Base-by-base conservation (phyloP, 805 yeast genomes). In the Scheffersomyces ergatensis region DNA sequence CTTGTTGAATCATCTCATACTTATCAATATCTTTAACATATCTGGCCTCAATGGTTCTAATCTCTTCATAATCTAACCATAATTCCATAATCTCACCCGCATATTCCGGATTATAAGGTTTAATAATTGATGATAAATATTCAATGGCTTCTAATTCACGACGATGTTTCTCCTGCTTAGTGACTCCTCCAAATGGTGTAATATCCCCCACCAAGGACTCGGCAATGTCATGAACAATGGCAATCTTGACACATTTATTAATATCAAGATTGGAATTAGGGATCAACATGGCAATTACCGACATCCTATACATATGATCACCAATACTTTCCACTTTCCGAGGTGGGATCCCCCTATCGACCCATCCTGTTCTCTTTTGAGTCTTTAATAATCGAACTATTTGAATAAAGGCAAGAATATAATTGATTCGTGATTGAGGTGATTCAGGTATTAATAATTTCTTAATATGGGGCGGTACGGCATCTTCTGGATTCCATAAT, bases 261-360 rank as follows among this genome's bases (percentile, higher is more conserved):
- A 77, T 69, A 61, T 86, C 80, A 24, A 85, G 70, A 14, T 54
- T 46, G 2, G 33, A 61, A 37, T 74, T 51, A 15, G 78, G 77
- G 33, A 88, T 74, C 18, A 89, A 62, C 84, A 89, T 78, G 17
- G 92, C 72, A 33, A 89, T 79, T 16, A 90, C 69, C 4, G 89
- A 80, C 97, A 92, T 90, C 42, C 99, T 74, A 59, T 92, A 90
- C 96, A 90, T 90, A 62, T 92, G 97, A 63, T 90, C 97, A n/a
- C 88, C 77, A 38, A 89, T 89, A 38, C 85, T 78, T 62, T 89
- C 87, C 2, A 83, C 81, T 19, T 69, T 53, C 1, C 70, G 70
- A 14, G 70, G 57, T 9, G 78, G 75, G 14, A 70, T 51, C 3
- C 67, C 66, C 54, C 78, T 80, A 57, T 89, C 92, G 16, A 92